Evolutionary conservation across 371 early-diverging fungal species (phyloP).

Genomic region (Parasitella parasitica): DNA sequence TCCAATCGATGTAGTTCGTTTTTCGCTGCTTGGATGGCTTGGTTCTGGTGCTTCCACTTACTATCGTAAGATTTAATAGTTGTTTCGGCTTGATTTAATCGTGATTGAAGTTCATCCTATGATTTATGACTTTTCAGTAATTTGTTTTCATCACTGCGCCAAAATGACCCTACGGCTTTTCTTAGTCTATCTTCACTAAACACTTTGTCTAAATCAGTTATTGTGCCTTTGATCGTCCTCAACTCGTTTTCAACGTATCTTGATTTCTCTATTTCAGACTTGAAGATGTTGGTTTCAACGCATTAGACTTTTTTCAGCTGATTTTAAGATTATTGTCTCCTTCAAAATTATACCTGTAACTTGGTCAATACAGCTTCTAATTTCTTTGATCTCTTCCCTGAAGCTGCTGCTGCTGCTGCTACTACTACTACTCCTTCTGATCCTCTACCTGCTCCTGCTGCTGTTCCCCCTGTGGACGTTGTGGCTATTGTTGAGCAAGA

Average conservation of each 20-base stretch:
- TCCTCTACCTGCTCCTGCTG: neutral
- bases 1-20: slow-evolving; percentile 12
- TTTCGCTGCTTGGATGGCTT: slow-evolving; percentile 24
- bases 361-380: slow-evolving; percentile 31
- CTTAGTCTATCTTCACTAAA: slow-evolving; percentile 13
- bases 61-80: slow-evolving; percentile 8
- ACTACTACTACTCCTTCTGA: neutral
- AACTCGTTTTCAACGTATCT: slow-evolving; percentile 38
- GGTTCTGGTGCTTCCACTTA: slow-evolving; percentile 18
- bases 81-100: slow-evolving; percentile 11
- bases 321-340: neutral
- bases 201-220: slow-evolving; percentile 25
- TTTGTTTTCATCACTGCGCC: too few relatives aligned
- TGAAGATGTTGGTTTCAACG: neutral
- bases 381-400: slow-evolving; percentile 14
- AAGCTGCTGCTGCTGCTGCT: neutral
- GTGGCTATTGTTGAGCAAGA: neutral
- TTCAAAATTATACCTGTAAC: slow-evolving; percentile 30
- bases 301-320: neutral
- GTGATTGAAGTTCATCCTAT: slow-evolving; percentile 14
- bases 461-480: neutral
- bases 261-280: slow-evolving; percentile 39
- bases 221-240: slow-evolving; percentile 24
- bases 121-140: too few relatives aligned
- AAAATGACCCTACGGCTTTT: slow-evolving; percentile 9